Evolutionary conservation across 768 basidiomycete genomes (phyloP), one percentile per base, ranked within the genome.

Genomic region (Dentipellis fragilis): DNA sequence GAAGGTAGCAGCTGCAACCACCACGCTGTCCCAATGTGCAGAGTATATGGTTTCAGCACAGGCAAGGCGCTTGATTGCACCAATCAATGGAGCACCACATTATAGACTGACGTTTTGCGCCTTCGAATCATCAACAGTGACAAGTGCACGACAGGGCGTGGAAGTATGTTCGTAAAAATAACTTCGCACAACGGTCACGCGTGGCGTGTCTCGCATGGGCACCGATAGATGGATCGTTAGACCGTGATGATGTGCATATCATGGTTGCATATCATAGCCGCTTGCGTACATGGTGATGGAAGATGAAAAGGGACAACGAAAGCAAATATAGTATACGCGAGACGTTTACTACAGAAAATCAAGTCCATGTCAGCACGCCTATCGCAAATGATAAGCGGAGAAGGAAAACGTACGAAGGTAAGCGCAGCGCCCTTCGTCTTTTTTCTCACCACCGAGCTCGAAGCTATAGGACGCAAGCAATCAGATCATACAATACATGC

Each of bases 361-460:
- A 17, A 23, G 14, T 8, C 34, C 8, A 10, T 17, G 35, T 59
- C 22, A 59, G 55, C 17, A 50, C 16, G 17, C 17, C 11, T 17
- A 23, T 50, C 2, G 40, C 23, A 29, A 6, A 29, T 29, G 3
- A 29, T 6, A 29, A n/a, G 3, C 34, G 17, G 17, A 29, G 46
- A n/a, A 45, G 29, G 23, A 36, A 35, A 19, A 88, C 90, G 65
- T 72, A 93, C 90, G 83, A 94, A 94, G 69, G 82, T 83, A 66
- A 94, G 88, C 59, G 92, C 93, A 65, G 91, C 92, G 73, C 93
- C 92, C 83, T 93, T 93, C 65, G 91, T 93, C 88, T 97, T 97
- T 85, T 85, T 98, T 99, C 83, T 99, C 96, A 71, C 96, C 96
- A 73, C 96, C 95, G 54, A 97, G 87, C 78, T 98, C 95, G 80